Conservation (phyloP, 2,329 filamentous ascomycete species). For the Exophiala oligosperma region DNA sequence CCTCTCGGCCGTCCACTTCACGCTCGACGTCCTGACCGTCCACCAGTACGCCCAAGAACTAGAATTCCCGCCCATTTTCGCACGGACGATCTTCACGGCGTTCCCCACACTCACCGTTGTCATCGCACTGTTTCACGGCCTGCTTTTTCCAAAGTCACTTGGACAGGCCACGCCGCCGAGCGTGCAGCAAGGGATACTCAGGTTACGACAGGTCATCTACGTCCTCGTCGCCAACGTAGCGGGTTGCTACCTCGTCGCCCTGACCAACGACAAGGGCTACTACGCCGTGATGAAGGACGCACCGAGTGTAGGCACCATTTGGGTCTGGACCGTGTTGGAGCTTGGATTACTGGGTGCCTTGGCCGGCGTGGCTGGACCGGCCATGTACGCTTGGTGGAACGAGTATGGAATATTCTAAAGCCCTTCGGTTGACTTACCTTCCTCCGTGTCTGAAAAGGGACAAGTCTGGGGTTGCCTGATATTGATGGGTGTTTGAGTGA, state of each 20-base stretch:
- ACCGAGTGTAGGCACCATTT: slow-evolving; percentile 83
- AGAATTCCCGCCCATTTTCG: slow-evolving; percentile 27
- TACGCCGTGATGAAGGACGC: slow-evolving; percentile 88
- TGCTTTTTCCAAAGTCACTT: slow-evolving; percentile 38
- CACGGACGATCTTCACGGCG: slow-evolving; percentile 38
- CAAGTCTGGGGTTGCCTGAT: too few relatives aligned
- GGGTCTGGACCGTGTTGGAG: slow-evolving; percentile 92
- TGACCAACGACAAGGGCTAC: slow-evolving; percentile 78
- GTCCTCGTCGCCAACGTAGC: slow-evolving; percentile 58
- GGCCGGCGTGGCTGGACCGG: slow-evolving; percentile 52
- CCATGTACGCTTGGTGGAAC: slow-evolving; percentile 56
- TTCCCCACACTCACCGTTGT: slow-evolving; percentile 45
- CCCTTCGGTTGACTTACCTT: too few relatives aligned
- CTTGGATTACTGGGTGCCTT: slow-evolving; percentile 69
- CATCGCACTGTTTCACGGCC: slow-evolving; percentile 47
- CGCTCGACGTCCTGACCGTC: slow-evolving; percentile 46
- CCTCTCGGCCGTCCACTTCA: slow-evolving; percentile 46
- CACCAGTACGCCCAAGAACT: slow-evolving; percentile 46
- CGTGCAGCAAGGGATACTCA: slow-evolving; percentile 4
- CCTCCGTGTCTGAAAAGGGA: too few relatives aligned
- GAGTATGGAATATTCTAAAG: slow-evolving; percentile 50
- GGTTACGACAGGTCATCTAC: slow-evolving; percentile 55
- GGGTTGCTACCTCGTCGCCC: slow-evolving; percentile 78
- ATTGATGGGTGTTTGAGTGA: too few relatives aligned
- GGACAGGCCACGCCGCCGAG: neutral